phyloP scores from a whole-genome alignment of 129 eudicot genomes.

The Centella asiatica region DNA sequence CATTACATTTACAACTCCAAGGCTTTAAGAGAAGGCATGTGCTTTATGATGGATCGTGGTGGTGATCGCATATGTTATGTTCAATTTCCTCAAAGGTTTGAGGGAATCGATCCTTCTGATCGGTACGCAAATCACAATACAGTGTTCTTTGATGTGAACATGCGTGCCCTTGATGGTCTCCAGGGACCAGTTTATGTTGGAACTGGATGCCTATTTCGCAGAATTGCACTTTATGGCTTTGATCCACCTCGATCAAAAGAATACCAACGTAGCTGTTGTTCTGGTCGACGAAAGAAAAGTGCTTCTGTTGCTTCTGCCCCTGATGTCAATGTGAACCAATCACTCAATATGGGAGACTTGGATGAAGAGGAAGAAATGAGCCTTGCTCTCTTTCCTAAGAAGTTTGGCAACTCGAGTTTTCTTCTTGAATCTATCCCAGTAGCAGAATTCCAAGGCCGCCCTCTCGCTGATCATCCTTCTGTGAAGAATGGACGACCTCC shows the following conservation, averaged over 20 bases:
- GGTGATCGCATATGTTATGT: slow-evolving; percentile 47
- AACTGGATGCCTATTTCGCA: slow-evolving; percentile 48
- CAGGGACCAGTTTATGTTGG: slow-evolving; percentile 64
- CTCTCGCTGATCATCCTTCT: slow-evolving; percentile 33
- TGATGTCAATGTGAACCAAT: slow-evolving; percentile 12
- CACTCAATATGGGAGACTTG: slow-evolving; percentile 6
- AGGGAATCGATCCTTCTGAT: slow-evolving; percentile 55
- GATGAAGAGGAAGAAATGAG: slow-evolving; percentile 25
- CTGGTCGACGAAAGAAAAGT: slow-evolving; percentile 17
- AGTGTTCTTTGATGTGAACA: slow-evolving; percentile 51
- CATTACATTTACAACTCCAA: slow-evolving; percentile 41
- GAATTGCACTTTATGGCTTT: slow-evolving; percentile 51
- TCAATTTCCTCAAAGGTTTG: slow-evolving; percentile 51
- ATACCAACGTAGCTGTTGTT: slow-evolving; percentile 29
- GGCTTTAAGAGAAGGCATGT: slow-evolving; percentile 49
- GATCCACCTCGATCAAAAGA: slow-evolving; percentile 49
- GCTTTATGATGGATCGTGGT: slow-evolving; percentile 46
- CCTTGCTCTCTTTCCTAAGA: slow-evolving; percentile 22
- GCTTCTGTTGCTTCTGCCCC: slow-evolving; percentile 19
- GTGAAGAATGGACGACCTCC: slow-evolving; percentile 43
- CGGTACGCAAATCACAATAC: slow-evolving; percentile 59
- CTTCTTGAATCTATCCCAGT: slow-evolving; percentile 29
- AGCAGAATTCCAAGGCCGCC: slow-evolving; percentile 40
- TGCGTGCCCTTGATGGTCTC: slow-evolving; percentile 53
- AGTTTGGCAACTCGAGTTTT: slow-evolving; percentile 25